Base-by-base conservation (phyloP, 2,329 filamentous ascomycete species). In the Thelonectria rubi region DNA sequence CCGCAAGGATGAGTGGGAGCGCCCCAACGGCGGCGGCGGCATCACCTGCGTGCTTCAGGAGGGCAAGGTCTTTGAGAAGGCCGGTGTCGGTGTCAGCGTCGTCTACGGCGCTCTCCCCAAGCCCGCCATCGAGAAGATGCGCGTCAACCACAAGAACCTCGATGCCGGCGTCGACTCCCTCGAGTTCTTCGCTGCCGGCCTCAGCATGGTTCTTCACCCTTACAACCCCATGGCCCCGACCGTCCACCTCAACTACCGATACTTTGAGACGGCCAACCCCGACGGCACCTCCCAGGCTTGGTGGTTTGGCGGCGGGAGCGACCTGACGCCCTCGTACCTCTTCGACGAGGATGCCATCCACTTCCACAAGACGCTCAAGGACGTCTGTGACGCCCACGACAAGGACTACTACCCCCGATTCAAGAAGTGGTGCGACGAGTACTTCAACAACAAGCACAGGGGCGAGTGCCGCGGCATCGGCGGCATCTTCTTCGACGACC, bases 361-460 rank as follows among this genome's bases (percentile, higher is more conserved):
- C 78, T 99, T 99, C 86, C 95, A 99, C 83, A 88, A 88, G 76
- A 93, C 91, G 2, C 90, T 99, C 73, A 98, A 97, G 80, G 88
- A 93, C 47, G 91, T 91, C 17, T 99, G 95, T 79, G 95, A 99
- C 78, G 89, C 90, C 69, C 95, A 99, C 77, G 92, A 97, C 81
- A 92, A 91, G 76, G 86, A 84, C 39, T 99, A 97, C 83, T 99
- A 96, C 77, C 89, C 93, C 12, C 88, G 89, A 55, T 99, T 98
- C 86, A 99, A 99, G 82, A 90, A 91, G 75, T 99, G 95, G 95
- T 99, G 95, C 77, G 95, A 99, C 77, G 88, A 96, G 72, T 99
- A 99, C 82, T 99, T 99, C 80, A 90, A 86, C 81, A 91, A 97
- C 78, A 94, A 94, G 76, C 95, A 99, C 80, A 88, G 95, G 48